Base-by-base conservation (phyloP, 768 basidiomycete species). In the Mycena filopes region DNA sequence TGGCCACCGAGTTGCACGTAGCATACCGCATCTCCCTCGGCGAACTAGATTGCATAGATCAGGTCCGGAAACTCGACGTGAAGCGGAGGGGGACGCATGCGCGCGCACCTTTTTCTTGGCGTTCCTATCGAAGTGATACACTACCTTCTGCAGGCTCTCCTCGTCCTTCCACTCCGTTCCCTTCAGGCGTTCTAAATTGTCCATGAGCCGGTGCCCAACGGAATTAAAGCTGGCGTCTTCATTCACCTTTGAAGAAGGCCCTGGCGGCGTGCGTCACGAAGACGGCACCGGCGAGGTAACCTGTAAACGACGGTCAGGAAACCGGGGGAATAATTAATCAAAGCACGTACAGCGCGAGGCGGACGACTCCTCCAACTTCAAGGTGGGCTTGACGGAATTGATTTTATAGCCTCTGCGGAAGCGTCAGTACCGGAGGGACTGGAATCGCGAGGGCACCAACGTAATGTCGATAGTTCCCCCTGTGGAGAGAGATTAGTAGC, bases 381-480 rank as follows among this genome's bases (percentile, higher is more conserved):
- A 18, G 26, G 49, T 36, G 4, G 58, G 60, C 31, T 66, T 66
- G 28, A 63, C 56, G 0, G 68, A 18, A 33, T 60, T 60, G 53
- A 72, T 70, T 49, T 63, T 62, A 43, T 72, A 72, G 12, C 71
- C 69, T 4, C 71, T 72, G 42, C 18, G 8, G 28, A 41, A 36
- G 3, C 11, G 38, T 54, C 20, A 63, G 23, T 9, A 20, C 3
- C 3, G 25, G 2, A 48, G 15, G 21, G 29, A 45, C 4, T n/a
- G 15, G 13, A 46, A 48, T 26, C 20, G 4, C 18, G 9, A n/a
- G 47, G 41, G 18, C 2, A 54, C 65, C 15, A 29, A 71, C 70
- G 66, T 72, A 5, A 72, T 70, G 54, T 72, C 71, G 41, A 72
- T 54, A 3, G 71, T 72, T 20, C 71, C 71, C 8, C 71, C 71